Percentiles rank a stretch among this genome's conserved stretches.
Evolutionary conservation across 495 filamentous ascomycete species (phyloP).

Genomic region (Hyaloscypha variabilis): DNA sequence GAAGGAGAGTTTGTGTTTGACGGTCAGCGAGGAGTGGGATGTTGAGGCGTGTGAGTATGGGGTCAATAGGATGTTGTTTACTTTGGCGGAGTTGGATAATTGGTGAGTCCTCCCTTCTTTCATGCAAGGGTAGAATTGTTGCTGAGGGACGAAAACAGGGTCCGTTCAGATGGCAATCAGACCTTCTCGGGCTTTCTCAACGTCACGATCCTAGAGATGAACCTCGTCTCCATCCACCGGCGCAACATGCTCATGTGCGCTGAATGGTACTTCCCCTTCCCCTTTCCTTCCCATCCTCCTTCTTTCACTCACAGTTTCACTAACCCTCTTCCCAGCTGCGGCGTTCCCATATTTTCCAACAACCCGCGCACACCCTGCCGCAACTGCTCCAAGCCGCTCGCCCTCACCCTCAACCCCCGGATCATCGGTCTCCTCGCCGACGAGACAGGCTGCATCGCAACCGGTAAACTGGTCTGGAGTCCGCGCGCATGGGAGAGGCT

Average conservation of each 20-base stretch:
- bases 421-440: constrained; percentile 55
- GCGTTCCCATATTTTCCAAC: constrained; percentile 57
- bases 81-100: constrained; percentile 62
- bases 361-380: constrained; percentile 47
- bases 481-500: constrained; percentile 55
- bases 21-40: constrained; percentile 59
- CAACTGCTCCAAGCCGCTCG: constrained; percentile 48
- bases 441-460: constrained; percentile 52
- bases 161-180: constrained; percentile 36
- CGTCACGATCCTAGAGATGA: constrained; percentile 56
- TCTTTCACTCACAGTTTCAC: neutral
- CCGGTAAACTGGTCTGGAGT: constrained; percentile 55
- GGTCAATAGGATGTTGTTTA: constrained; percentile 53
- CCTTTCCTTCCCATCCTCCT: constrained; percentile 7
- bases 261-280: constrained; percentile 52
- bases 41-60: constrained; percentile 45
- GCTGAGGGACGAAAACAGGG: constrained; percentile 30
- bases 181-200: constrained; percentile 62
- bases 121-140: neutral
- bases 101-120: constrained; percentile 36
- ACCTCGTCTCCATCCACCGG: constrained; percentile 46
- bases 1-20: constrained; percentile 54
- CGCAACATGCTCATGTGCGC: constrained; percentile 54
- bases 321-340: constrained; percentile 45
- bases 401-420: constrained; percentile 56